These are phyloP conservation scores for Smithsoniella earleae DNA, from an alignment of 163 green algal genomes.

Conservation along the genomic window DNA sequence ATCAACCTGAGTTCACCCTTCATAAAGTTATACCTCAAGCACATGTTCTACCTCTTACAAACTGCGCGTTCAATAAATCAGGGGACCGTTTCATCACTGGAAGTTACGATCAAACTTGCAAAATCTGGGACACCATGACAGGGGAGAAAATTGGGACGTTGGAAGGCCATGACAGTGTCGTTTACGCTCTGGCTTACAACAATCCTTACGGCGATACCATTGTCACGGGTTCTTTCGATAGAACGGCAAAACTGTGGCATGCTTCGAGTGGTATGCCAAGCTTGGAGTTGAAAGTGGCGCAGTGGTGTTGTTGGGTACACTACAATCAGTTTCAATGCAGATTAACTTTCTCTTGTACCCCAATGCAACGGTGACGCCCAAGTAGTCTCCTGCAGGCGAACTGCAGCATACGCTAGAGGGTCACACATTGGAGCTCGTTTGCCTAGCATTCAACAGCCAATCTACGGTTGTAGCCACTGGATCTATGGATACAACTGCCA, in stretches of 20 bases:
- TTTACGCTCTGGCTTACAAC: constrained; percentile 72
- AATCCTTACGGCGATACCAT: constrained; percentile 70
- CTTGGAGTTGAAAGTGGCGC: no score
- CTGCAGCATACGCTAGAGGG: constrained; percentile 31
- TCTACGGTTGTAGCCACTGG: constrained; percentile 57
- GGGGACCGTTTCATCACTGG: constrained; percentile 68
- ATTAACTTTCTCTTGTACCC: neutral
- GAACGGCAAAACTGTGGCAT: constrained; percentile 58
- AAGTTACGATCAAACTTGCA: constrained; percentile 67
- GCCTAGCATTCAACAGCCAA: constrained; percentile 60
- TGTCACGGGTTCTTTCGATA: constrained; percentile 67
- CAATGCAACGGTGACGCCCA: neutral
- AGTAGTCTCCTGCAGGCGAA: neutral
- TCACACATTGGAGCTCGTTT: constrained; percentile 59
- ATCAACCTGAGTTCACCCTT: constrained; percentile 49
- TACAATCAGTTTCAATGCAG: neutral
- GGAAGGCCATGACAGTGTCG: constrained; percentile 69
- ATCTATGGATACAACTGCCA: constrained; percentile 69
- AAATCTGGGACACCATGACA: constrained; percentile 60
- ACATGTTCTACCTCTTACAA: constrained; percentile 65
- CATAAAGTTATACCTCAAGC: constrained; percentile 57
- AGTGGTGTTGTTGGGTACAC: no score
- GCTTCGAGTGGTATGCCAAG: constrained; percentile 48
- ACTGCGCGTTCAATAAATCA: constrained; percentile 73
- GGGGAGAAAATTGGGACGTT: constrained; percentile 62